Conservation (phyloP, 805 yeast genomes). For the Candida ovalis region DNA sequence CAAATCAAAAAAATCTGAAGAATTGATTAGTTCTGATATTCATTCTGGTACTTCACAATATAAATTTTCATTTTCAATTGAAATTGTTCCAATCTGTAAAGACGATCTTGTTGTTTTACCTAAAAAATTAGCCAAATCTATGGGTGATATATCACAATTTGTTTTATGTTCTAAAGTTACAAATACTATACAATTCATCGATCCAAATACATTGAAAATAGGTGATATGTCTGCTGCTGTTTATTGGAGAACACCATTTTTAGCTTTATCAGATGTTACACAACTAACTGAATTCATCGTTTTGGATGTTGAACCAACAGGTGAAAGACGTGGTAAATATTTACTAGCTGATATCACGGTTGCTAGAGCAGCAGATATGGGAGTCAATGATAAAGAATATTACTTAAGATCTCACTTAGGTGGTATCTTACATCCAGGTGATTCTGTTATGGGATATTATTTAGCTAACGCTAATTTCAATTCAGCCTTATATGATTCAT, state of each 20-base stretch:
- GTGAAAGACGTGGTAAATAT: constrained; percentile 67
- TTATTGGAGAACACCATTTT: constrained; percentile 83
- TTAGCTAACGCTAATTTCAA: constrained; percentile 83
- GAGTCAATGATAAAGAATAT: constrained; percentile 76
- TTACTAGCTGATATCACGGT: constrained; percentile 88
- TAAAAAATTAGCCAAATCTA: constrained; percentile 71
- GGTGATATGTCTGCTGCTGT: constrained; percentile 68
- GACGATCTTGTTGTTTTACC: constrained; percentile 95
- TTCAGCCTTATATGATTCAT: constrained; percentile 75
- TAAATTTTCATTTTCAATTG: constrained; percentile 90
- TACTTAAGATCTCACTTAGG: constrained; percentile 91
- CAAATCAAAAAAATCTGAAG: constrained; percentile 79
- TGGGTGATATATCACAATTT: constrained; percentile 79
- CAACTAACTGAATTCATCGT: constrained; percentile 85
- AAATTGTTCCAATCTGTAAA: constrained; percentile 93
- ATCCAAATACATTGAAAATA: constrained; percentile 73
- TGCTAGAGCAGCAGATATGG: constrained; percentile 86
- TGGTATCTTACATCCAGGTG: constrained; percentile 94
- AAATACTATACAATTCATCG: constrained; percentile 80
- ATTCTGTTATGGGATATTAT: constrained; percentile 88
- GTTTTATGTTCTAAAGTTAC: constrained; percentile 83
- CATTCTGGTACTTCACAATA: constrained; percentile 86
- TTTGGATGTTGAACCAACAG: constrained; percentile 91
- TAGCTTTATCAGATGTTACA: constrained; percentile 67
- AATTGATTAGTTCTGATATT: constrained; percentile 85